A percentile compares a stretch with the other conserved stretches of the same genome.
Evolutionary conservation across 345 rosid species (phyloP).

Genomic region (Heritiera fomes): DNA sequence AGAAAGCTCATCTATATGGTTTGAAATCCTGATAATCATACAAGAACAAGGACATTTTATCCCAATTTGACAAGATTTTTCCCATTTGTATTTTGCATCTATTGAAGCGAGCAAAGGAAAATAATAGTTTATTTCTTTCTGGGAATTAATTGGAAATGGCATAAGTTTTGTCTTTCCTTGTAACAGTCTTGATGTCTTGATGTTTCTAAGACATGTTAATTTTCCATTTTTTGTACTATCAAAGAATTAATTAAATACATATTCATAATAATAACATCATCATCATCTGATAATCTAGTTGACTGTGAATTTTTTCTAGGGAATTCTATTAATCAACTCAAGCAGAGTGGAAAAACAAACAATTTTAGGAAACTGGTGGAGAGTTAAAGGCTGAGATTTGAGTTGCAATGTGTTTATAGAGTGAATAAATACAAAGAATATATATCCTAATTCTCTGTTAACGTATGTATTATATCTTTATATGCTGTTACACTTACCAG

Average conservation of each 20-base stretch:
- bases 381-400: not conserved
- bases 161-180: not conserved
- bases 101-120: not conserved
- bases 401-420: not conserved
- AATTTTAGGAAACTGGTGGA: not conserved
- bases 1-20: slow-evolving; percentile 4
- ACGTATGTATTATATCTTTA: not conserved
- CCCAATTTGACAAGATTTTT: not conserved
- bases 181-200: too few species aligned
- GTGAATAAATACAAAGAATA: not conserved
- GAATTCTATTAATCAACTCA: not conserved
- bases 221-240: slow-evolving; percentile 2
- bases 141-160: not conserved
- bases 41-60: not conserved
- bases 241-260: not conserved
- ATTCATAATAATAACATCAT: not conserved
- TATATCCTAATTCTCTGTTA: not conserved
- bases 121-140: not conserved
- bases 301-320: not conserved
- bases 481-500: not conserved
- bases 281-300: not conserved
- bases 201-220: not conserved
- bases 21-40: not conserved
- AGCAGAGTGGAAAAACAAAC: not conserved
- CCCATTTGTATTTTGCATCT: not conserved